Evolutionary conservation across 208 protist species (phyloP).

Genomic region (Trichomonas tenax): DNA sequence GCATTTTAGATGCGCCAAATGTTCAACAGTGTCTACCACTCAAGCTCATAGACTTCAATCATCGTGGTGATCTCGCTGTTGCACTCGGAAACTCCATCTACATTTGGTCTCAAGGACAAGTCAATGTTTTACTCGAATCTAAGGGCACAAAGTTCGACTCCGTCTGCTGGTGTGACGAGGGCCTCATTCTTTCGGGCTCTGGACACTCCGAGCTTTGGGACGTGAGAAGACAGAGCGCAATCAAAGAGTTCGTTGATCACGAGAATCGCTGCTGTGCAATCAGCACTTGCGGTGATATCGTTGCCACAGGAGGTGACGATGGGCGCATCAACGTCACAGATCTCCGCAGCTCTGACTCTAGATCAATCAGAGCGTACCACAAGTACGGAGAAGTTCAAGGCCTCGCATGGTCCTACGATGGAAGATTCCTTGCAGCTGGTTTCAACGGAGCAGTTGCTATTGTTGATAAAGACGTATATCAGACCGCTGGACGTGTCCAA

Average conservation of each 20-base stretch:
- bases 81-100: background rate
- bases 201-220: background rate
- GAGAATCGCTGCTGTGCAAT: background rate
- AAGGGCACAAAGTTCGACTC: background rate
- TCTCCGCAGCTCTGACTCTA: background rate
- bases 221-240: too few species aligned
- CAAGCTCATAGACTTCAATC: background rate
- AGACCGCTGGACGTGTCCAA: background rate
- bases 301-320: background rate
- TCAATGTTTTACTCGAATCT: background rate
- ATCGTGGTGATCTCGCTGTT: background rate
- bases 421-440: background rate
- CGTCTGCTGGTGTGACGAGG: background rate
- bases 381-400: background rate
- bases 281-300: background rate
- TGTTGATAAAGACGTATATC: background rate
- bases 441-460: background rate
- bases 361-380: background rate
- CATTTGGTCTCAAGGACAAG: background rate
- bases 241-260: background rate
- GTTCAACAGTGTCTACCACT: background rate
- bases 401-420: background rate
- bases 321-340: background rate
- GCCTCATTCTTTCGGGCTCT: background rate
- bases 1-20: background rate